phyloP scores from a whole-genome alignment of 768 basidiomycete genomes.

The Megacollybia marginata region DNA sequence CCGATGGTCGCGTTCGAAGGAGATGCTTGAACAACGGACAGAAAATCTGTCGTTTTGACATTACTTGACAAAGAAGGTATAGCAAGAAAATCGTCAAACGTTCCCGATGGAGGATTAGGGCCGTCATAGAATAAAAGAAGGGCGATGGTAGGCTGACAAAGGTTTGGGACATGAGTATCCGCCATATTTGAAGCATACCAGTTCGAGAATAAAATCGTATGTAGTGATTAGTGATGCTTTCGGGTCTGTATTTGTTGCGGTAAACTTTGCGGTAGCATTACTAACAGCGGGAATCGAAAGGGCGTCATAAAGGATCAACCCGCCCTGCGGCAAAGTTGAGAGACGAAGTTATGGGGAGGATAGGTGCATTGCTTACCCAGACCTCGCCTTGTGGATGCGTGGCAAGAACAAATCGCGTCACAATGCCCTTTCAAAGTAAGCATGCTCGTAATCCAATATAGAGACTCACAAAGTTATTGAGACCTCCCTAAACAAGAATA shows the following conservation, averaged over 20 bases:
- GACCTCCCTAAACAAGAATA: slow-evolving; percentile 37
- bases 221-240: slow-evolving; percentile 44
- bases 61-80: slow-evolving; percentile 21
- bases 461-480: slow-evolving; percentile 47
- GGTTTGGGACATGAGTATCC: background rate
- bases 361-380: slow-evolving; percentile 38
- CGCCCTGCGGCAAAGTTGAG: slow-evolving; percentile 31
- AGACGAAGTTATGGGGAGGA: background rate
- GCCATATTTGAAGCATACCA: slow-evolving; percentile 19
- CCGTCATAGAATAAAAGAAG: slow-evolving; percentile 36
- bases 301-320: slow-evolving; percentile 27
- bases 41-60: slow-evolving; percentile 21
- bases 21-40: slow-evolving; percentile 19
- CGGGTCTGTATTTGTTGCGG: slow-evolving; percentile 35
- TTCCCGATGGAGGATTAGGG: slow-evolving; percentile 26
- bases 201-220: slow-evolving; percentile 26
- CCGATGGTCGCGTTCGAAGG: slow-evolving; percentile 18
- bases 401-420: slow-evolving; percentile 49
- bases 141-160: slow-evolving; percentile 8
- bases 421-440: slow-evolving; percentile 36
- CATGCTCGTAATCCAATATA: background rate
- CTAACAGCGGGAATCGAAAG: slow-evolving; percentile 13
- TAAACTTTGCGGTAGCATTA: slow-evolving; percentile 33
- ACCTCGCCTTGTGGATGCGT: slow-evolving; percentile 48
- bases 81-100: slow-evolving; percentile 29